Evolutionary conservation across 176 grass and related monocot species (phyloP), one percentile per base, ranked within the genome.

Genomic region (Zoysia japonica): DNA sequence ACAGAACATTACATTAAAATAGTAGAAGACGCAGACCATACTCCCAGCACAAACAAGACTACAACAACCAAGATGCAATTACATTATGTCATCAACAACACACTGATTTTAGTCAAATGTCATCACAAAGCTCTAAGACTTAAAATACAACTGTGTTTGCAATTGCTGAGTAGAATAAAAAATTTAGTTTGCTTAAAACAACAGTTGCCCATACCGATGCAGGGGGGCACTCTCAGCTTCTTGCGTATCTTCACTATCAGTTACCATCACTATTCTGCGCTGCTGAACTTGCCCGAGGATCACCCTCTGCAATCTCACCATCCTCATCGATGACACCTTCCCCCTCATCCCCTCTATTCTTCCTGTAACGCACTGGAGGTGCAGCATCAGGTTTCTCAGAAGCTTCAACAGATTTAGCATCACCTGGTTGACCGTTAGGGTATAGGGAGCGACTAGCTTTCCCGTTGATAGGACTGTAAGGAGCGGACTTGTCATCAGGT

Each of bases 241-340:
- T 28, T 28, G 28, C 28, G 28, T 40, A 39, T 65, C 40, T n/a
- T 73, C 4, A 2, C 10, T 1, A 44, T 11, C 52, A 57, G 16
- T 74, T 57, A 20, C 11, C 38, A 12, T 38, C 50, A 49, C 57
- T 81, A 61, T 83, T 86, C 66, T 83, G 63, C 57, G 36, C 57
- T 44, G 66, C 50, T 72, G 76, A 66, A 71, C 44, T 80, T 56
- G 74, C 64, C 41, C 81, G 67, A 7, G 37, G 71, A 55, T 81
- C 80, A 67, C 80, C 78, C 42, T 76, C 49, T 55, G 72, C 76
- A 79, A 87, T 71, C 55, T 84, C 80, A 59, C 85, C 87, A 68
- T 90, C 90, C 64, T 97, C 90, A 13, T 93, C 85, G 57, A 90
- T 89, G 75, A 93, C 76, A 15, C 84, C 91, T 28, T 28, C 28